phyloP scores from a whole-genome alignment of 805 yeast species.

The Myxozyma kluyveri region DNA sequence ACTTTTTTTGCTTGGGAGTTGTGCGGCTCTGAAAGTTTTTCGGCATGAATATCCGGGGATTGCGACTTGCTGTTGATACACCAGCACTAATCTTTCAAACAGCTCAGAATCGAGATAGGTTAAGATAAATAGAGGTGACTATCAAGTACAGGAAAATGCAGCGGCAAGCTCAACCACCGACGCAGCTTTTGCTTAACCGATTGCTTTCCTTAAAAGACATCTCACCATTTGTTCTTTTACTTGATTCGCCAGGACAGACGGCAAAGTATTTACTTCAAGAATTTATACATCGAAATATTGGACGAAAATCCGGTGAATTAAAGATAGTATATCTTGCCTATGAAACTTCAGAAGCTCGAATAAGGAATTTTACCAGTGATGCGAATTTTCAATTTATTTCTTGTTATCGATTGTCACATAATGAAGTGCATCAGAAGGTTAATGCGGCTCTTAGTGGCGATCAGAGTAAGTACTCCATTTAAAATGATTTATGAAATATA shows the following conservation, averaged over 20 bases:
- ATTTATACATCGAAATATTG: constrained; percentile 46
- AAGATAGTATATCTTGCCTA: constrained; percentile 59
- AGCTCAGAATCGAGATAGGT: too few species aligned
- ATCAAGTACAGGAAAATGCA: background rate
- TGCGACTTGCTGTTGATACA: too few species aligned
- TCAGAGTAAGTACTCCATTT: constrained; percentile 19
- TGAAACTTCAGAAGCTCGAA: constrained; percentile 51
- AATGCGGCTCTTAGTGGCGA: constrained; percentile 18
- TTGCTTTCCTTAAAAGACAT: constrained; percentile 66
- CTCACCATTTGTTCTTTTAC: constrained; percentile 67
- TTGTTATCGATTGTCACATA: constrained; percentile 13
- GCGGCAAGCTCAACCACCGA: constrained; percentile 8
- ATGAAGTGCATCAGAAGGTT: constrained; percentile 28
- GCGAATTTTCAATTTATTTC: constrained; percentile 3
- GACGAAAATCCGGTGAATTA: constrained; percentile 27
- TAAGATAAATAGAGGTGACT: too few species aligned
- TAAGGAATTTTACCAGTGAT: constrained; percentile 11
- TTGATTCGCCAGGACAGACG: constrained; percentile 72
- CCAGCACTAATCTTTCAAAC: too few species aligned
- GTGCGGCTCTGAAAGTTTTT: too few species aligned
- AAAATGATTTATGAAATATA: too few species aligned
- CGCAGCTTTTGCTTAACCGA: constrained; percentile 53
- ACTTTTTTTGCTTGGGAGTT: too few species aligned
- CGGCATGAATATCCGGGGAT: too few species aligned
- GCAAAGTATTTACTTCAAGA: constrained; percentile 57